phyloP scores from a whole-genome alignment of 2,329 filamentous ascomycete genomes.

The Curvularia hawaiiensis region DNA sequence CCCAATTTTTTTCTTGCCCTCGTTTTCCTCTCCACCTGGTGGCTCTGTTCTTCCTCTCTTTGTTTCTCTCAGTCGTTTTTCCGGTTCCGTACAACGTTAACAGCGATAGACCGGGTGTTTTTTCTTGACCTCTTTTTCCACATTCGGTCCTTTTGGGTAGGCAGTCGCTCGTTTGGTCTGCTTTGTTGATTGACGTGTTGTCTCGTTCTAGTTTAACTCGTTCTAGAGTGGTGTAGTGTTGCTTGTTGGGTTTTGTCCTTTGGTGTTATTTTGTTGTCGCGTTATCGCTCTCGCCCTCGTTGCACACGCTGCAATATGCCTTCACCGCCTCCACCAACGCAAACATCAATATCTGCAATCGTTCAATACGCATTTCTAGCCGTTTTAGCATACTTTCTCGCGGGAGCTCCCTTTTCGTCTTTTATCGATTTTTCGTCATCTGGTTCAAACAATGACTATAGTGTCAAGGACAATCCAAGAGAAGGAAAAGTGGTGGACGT shows the following conservation, averaged over 20 bases:
- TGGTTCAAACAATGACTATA: background rate
- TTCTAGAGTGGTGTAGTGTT: background rate
- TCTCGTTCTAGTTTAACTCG: background rate
- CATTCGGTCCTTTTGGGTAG: background rate
- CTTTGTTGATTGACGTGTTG: background rate
- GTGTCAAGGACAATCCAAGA: background rate
- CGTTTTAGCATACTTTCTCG: slow-evolving; percentile 42
- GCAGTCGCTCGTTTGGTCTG: background rate
- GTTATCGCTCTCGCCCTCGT: background rate
- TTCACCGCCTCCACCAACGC: slow-evolving; percentile 7
- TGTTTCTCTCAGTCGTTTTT: background rate
- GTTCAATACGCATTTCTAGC: slow-evolving; percentile 41
- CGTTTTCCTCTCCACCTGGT: background rate
- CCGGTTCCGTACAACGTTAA: background rate
- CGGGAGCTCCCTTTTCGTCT: slow-evolving; percentile 41
- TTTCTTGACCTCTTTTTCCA: background rate
- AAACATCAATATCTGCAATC: slow-evolving; percentile 27
- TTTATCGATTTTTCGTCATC: slow-evolving; percentile 3
- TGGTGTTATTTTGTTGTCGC: background rate
- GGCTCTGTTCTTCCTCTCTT: background rate
- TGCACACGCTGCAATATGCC: slow-evolving; percentile 5
- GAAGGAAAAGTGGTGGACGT: slow-evolving; percentile 13
- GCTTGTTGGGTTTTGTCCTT: background rate
- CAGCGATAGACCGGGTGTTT: background rate
- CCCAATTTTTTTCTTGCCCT: background rate